Conservation (phyloP, 768 basidiomycete species). For the Hirschioporus abietinus region DNA sequence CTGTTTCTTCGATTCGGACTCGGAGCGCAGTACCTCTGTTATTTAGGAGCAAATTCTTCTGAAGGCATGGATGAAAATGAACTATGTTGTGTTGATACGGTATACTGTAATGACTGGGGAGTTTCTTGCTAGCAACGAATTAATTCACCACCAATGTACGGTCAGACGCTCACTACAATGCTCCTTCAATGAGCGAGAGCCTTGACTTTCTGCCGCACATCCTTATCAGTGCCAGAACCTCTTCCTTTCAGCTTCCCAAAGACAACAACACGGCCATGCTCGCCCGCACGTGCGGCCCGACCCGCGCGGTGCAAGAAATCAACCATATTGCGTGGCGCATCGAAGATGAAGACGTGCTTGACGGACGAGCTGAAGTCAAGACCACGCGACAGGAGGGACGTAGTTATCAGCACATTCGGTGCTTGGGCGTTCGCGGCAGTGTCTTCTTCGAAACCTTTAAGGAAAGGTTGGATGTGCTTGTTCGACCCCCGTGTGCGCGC, state of each 20-base stretch:
- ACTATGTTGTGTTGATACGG: no score
- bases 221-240: constrained; percentile 47
- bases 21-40: no score
- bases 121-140: no score
- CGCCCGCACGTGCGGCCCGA: constrained; percentile 70
- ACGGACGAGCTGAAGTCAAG: constrained; percentile 81
- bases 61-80: no score
- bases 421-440: constrained; percentile 16
- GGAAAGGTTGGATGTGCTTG: constrained; percentile 70
- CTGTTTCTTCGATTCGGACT: no score
- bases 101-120: no score
- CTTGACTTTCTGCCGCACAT: constrained; percentile 46
- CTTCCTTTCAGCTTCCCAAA: constrained; percentile 69
- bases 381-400: constrained; percentile 85
- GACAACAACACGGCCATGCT: constrained; percentile 64
- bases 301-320: constrained; percentile 94
- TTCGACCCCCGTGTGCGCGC: constrained; percentile 64
- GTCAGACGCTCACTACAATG: background rate
- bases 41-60: no score
- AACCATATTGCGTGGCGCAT: constrained; percentile 83
- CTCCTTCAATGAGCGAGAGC: constrained; percentile 24
- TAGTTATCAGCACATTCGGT: constrained; percentile 78
- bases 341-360: constrained; percentile 80
- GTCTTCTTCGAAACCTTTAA: constrained; percentile 25
- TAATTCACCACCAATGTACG: no score